phyloP scores from a whole-genome alignment of 1,284 basidiomycete genomes.

The Moesziomyces aphidis region DNA sequence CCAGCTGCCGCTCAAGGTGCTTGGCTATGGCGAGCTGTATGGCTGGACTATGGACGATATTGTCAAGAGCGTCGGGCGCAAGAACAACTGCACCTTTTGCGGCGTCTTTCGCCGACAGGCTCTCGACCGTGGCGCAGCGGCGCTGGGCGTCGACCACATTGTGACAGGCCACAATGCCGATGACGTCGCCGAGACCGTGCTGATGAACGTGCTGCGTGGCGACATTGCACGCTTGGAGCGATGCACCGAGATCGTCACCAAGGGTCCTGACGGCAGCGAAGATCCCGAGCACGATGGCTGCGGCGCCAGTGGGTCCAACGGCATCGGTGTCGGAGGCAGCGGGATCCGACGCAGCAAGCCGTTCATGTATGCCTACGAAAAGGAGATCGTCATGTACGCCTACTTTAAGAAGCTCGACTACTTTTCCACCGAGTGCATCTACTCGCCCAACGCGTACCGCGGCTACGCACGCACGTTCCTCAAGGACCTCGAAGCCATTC shows the following conservation, averaged over 20 bases:
- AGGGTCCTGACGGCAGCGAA: conserved; percentile 49
- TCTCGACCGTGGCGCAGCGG: conserved; percentile 90
- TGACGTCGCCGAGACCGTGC: conserved; percentile 96
- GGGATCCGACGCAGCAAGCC: conserved; percentile 97
- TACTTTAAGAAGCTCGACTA: conserved; percentile 97
- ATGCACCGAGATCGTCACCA: conserved; percentile 86
- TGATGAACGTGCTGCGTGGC: conserved; percentile 99
- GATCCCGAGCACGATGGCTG: conserved; percentile 67
- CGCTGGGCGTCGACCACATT: conserved; percentile 92
- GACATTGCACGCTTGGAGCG: conserved; percentile 93
- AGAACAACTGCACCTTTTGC: conserved; percentile 99
- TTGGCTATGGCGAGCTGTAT: conserved; percentile 95
- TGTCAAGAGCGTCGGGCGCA: conserved; percentile 91
- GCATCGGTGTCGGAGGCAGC: conserved; percentile 73
- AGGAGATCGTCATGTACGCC: conserved; percentile 99
- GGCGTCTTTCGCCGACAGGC: conserved; percentile 97
- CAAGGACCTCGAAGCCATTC: conserved; percentile 92
- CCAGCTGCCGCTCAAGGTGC: conserved; percentile 91
- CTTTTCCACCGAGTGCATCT: conserved; percentile 99
- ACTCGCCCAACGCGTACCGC: conserved; percentile 93
- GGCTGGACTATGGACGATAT: conserved; percentile 99
- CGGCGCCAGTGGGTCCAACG: conserved; percentile 43
- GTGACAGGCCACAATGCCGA: conserved; percentile 99
- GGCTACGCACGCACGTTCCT: conserved; percentile 94
- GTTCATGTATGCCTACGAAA: conserved; percentile 98